Evolutionary conservation across 352 stramenopile genomes (phyloP), one percentile per base, ranked within the genome.

Genomic region (Globisporangium lucens): DNA sequence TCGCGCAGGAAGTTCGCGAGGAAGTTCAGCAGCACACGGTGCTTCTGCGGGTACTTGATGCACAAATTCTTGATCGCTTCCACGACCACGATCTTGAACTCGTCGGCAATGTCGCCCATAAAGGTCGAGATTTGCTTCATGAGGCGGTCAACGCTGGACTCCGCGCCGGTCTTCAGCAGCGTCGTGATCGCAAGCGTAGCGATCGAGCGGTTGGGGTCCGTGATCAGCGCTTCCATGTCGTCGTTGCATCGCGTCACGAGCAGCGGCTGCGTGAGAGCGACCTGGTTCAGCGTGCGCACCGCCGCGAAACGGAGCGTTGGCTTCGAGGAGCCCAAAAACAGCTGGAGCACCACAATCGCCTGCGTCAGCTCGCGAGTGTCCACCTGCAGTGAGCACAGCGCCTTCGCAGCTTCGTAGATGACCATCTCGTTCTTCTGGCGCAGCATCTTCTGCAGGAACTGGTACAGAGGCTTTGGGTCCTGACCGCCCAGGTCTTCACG

Each of bases 31-130:
- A 99, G 83, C 43, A 99, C 89, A 53, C 96, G 90, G 77, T 99
- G 95, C 75, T 99, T 99, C 61, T 97, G 82, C 7, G 98, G 97
- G 76, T 99, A 99, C 61, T 98, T 99, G 60, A 99, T 80, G 76
- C 96, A 99, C 30, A 99, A 74, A 65, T 98, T 97, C 63, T 98
- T 97, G 56, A 99, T 97, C 33, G 94, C 94, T 36, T 97, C 87
- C 30, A 99, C 97, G 27, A 99, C 94, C 1, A 99, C 97, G 65
- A 99, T 98, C 87, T 99, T 99, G 86, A 99, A 99, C 75, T 99
- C 98, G 74, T 99, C 98, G 0, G 96, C 95, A 65, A 99, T 99
- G 74, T 99, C 98, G 8, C 93, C 96, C 87, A 99, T 98, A 74
- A 99, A 99, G 1, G 94, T 96, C 5, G 93, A 98, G 68, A 99